phyloP scores from a whole-genome alignment of 2,329 filamentous ascomycete species.

The Xylaria sp. region DNA sequence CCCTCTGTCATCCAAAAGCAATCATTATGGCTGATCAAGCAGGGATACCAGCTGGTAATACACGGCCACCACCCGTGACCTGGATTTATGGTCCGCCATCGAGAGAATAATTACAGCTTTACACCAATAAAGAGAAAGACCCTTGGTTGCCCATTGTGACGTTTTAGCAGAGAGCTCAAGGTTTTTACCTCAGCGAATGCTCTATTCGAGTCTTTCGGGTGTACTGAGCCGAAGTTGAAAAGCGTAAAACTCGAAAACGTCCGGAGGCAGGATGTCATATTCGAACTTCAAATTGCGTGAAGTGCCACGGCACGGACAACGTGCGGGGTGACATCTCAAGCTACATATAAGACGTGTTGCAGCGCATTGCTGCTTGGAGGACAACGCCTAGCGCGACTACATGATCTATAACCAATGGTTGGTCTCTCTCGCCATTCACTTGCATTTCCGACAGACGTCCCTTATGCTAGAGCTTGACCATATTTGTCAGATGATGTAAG shows the following conservation, averaged over 20 bases:
- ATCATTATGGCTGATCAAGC: constrained; percentile 2
- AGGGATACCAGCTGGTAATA: background rate
- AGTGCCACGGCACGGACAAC: background rate
- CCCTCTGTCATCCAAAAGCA: constrained; percentile 4
- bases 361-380: background rate
- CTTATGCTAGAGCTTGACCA: background rate
- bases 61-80: background rate
- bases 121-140: background rate
- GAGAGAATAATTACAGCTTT: background rate
- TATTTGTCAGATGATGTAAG: background rate
- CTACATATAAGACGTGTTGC: background rate
- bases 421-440: background rate
- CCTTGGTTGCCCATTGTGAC: background rate
- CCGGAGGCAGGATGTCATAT: background rate
- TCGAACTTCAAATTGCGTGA: background rate
- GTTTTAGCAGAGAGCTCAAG: background rate
- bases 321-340: background rate
- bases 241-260: background rate
- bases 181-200: background rate
- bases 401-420: constrained; percentile 2
- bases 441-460: background rate
- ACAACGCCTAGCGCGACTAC: background rate
- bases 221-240: background rate
- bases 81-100: background rate
- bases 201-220: background rate